phyloP scores from a whole-genome alignment of 768 basidiomycete genomes.

The Kwoniella europaea region DNA sequence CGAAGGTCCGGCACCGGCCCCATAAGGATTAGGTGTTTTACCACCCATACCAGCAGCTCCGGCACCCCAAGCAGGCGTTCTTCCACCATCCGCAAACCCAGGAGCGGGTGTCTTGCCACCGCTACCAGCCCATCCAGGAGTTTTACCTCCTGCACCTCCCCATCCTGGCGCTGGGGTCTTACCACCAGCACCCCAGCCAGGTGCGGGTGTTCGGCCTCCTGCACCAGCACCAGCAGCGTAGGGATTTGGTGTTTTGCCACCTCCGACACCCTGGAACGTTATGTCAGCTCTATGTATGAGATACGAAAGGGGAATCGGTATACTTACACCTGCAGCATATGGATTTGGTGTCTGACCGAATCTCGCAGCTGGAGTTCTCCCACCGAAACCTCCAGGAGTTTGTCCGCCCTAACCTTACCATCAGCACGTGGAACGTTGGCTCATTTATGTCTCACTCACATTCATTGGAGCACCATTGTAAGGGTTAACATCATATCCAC shows the following conservation, averaged over 20 bases:
- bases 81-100: constrained; percentile 38
- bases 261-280: constrained; percentile 18
- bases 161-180: constrained; percentile 48
- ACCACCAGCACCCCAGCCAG: constrained; percentile 40
- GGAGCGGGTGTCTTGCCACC: constrained; percentile 65
- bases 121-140: constrained; percentile 33
- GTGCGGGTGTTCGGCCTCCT: constrained; percentile 39
- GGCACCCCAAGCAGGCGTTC: constrained; percentile 31
- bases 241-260: constrained; percentile 65
- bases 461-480: constrained; percentile 35
- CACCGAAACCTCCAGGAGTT: constrained; percentile 44
- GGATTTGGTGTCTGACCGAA: constrained; percentile 74
- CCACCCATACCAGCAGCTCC: constrained; percentile 25
- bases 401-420: constrained; percentile 39
- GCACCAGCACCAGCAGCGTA: constrained; percentile 53
- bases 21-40: constrained; percentile 33
- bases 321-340: constrained; percentile 59
- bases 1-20: constrained; percentile 21
- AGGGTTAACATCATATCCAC: constrained; percentile 49
- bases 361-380: constrained; percentile 61
- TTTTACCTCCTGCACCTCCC: constrained; percentile 43
- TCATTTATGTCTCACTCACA: constrained; percentile 17
- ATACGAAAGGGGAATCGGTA: background rate
- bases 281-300: background rate
- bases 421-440: constrained; percentile 5